Base-by-base conservation (phyloP, 2,329 filamentous ascomycete genomes). In the Microsporum ferrugineum region DNA sequence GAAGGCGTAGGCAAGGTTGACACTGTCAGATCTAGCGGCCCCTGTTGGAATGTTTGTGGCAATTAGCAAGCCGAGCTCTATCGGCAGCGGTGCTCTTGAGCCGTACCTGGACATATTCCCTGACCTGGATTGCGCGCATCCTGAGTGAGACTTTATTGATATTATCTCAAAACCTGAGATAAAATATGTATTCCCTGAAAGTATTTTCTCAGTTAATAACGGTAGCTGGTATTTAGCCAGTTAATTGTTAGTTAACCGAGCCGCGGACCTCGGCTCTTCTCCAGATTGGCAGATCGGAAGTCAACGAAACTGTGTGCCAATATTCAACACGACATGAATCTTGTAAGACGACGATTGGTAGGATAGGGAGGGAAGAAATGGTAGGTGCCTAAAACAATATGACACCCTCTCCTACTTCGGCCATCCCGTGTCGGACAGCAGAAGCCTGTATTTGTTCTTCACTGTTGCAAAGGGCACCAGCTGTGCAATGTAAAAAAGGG, bases 121-220 rank as follows among this genome's bases (percentile, higher is more conserved):
- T 83, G 61, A 91, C 76, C 72, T 89, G 84, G 62, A 91, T 89
- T 68, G 84, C 89, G 67, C 84, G 84, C 88, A 92, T 92, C 58
- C 65, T 85, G 68, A 29, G 4, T 1, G 33, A 12, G 10, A 23
- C 14, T 39, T 57, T 12, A 12, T 34, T 3, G 10, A 34, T 1
- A n/a, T 43, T 23, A 34, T 53, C 12, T 34, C 2, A 1, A 3
- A 34, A 1, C 27, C 27, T 34, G 27, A 7, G 10, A 31, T 33
- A 17, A 17, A 17, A 34, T 33, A 53, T 5, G 7, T 47, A 29
- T 47, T 29, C 27, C 43, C 8, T 23, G 23, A 8, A 23, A 23
- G 14, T 41, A 12, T 47, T 14, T 47, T 14, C 17, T n/a, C 39
- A 1, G 39, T 17, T 5, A 43, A 43, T 43, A 14, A 17, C 17